Conservation (phyloP, 2,329 filamentous ascomycete species). For the Fonsecaea pedrosoi region DNA sequence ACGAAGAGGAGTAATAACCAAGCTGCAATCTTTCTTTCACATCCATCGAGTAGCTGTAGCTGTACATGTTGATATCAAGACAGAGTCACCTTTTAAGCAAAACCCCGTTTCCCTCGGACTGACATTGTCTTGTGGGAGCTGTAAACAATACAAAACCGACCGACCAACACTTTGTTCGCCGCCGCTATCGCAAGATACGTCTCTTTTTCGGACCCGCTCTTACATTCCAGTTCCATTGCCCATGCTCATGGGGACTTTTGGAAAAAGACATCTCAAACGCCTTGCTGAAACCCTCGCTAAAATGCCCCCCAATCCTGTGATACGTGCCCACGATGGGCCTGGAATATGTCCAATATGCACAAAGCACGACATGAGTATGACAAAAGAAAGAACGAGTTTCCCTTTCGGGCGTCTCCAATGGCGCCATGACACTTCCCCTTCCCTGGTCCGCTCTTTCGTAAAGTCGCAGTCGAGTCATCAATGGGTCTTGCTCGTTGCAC, state of each 20-base stretch:
- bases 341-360: slow-evolving; percentile 5
- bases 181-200: not conserved
- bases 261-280: slow-evolving; percentile 5
- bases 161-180: not conserved
- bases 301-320: not conserved
- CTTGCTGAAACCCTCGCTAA: slow-evolving; percentile 11
- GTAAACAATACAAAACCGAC: slow-evolving; percentile 3
- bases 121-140: not conserved
- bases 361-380: not conserved
- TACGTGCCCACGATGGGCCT: not conserved
- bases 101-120: not conserved
- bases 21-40: not conserved
- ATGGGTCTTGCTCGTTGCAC: slow-evolving; percentile 8
- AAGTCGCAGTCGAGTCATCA: not conserved
- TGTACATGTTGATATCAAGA: not conserved
- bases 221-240: slow-evolving; percentile 2
- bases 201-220: not conserved
- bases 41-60: not conserved
- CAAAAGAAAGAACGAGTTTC: not conserved
- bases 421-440: not conserved
- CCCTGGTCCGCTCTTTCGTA: not conserved
- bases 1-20: not conserved
- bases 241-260: not conserved
- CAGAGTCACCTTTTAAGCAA: not conserved
- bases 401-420: not conserved